Base-by-base conservation (phyloP, 2,329 filamentous ascomycete species). In the Colletotrichum navitas region DNA sequence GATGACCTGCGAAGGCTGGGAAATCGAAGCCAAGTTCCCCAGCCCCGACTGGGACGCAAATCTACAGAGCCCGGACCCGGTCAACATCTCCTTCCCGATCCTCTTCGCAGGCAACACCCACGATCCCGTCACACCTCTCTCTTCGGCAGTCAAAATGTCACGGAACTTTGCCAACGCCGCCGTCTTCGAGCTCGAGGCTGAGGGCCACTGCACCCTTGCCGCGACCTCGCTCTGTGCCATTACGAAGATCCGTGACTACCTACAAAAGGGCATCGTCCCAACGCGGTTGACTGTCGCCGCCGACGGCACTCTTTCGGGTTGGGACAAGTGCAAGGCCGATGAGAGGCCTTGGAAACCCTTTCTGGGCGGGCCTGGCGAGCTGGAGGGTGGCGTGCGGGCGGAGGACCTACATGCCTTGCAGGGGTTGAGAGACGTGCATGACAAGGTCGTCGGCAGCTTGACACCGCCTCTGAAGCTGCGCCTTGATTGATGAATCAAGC, bases 61-160 rank as follows among this genome's bases (percentile, higher is more conserved):
- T n/a, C 51, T 72, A 6, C 81, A 71, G 80, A 58, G 51, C 52
- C 34, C 61, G 16, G 49, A 66, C 34, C 70, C 61, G 41, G 26
- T 66, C 55, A 72, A 83, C 34, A 88, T 85, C 7, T 80, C 83
- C 7, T 83, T 87, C 73, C 89, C 89, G 0, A 80, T 91, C 41
- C 81, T 91, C 8, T 87, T 89, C 76, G 79, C 90, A 16, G 86
- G 85, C 45, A 90, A 88, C 75, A 86, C 85, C 0, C 82, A 86
- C 18, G 89, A 91, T 68, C 88, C 89, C 1, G 88, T 91, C 24
- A 91, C 89, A 0, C 88, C 89, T 3, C 78, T 90, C 6, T 74
- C 76, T 54, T 83, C 84, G 52, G 86, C 84, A 1, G 79, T 84
- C 29, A 78, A 79, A 26, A 83, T 82, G 81, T 78, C 81, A 34